Conservation (phyloP, 176 grass and related monocot genomes). For the Aegilops longissima region DNA sequence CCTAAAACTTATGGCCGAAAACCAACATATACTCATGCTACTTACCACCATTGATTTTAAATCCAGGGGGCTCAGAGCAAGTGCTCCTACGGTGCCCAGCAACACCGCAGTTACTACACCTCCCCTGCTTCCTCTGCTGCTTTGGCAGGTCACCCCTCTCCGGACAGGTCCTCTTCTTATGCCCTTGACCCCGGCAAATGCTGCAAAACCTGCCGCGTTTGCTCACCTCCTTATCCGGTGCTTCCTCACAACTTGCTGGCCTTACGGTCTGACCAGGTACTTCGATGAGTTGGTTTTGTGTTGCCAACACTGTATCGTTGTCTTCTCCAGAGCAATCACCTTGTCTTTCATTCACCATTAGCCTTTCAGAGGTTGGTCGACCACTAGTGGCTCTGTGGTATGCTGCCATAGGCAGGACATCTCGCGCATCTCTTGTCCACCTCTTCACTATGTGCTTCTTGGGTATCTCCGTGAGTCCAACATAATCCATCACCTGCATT, state of each 20-base stretch:
- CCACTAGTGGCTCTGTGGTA: too few relatives aligned
- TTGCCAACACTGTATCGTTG: neutral
- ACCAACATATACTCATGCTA: too few relatives aligned
- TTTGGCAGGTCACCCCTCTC: neutral
- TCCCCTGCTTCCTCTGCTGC: neutral
- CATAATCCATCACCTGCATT: neutral
- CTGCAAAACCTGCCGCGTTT: neutral
- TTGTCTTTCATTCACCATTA: neutral
- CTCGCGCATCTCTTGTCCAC: neutral
- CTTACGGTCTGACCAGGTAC: neutral
- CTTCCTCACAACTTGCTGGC: neutral
- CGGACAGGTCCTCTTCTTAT: neutral
- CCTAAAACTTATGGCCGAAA: neutral
- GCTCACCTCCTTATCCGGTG: neutral
- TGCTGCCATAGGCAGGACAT: too few relatives aligned
- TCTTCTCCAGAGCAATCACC: neutral
- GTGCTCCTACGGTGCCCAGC: neutral
- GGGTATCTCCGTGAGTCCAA: neutral
- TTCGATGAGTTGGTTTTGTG: neutral
- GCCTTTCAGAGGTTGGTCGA: neutral
- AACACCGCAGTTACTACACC: neutral
- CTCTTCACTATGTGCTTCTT: neutral
- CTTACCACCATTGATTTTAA: neutral
- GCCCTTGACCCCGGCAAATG: neutral
- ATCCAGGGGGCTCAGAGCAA: neutral